phyloP scores from a whole-genome alignment of 495 filamentous ascomycete genomes.

The Haplographium delicatum region DNA sequence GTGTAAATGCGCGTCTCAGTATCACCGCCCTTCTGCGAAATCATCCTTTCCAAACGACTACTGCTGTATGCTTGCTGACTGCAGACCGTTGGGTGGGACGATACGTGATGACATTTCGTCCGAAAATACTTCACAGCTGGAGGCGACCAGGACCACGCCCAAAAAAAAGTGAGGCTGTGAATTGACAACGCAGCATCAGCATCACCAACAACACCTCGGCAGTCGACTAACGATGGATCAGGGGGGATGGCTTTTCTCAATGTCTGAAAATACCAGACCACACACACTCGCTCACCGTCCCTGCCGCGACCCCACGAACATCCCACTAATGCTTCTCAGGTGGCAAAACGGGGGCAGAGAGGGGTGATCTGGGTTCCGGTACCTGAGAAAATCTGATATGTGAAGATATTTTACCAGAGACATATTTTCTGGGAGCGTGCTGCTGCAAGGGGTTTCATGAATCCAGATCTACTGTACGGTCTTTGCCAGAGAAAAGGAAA shows the following conservation, averaged over 20 bases:
- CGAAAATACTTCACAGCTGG: too few relatives aligned
- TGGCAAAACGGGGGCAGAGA: constrained; percentile 3
- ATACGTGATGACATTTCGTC: neutral
- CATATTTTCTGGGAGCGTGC: too few relatives aligned
- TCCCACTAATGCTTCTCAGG: neutral
- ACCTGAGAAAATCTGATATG: too few relatives aligned
- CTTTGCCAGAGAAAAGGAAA: neutral
- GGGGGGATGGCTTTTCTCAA: too few relatives aligned
- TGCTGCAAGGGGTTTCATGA: constrained; percentile 3
- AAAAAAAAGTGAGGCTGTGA: constrained; percentile 4
- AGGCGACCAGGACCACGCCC: too few relatives aligned
- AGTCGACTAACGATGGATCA: neutral
- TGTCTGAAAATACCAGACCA: too few relatives aligned
- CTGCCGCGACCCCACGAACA: constrained; percentile 2
- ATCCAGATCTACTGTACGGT: neutral
- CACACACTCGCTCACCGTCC: too few relatives aligned
- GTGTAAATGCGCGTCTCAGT: too few relatives aligned
- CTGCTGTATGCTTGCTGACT: too few relatives aligned
- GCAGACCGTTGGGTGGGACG: neutral
- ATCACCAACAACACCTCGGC: neutral
- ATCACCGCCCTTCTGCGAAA: too few relatives aligned
- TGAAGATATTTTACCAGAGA: too few relatives aligned
- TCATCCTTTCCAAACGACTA: too few relatives aligned
- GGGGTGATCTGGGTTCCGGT: constrained; percentile 5
- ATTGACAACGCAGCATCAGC: constrained; percentile 3